Evolutionary conservation across 345 rosid species (phyloP).

Genomic region (Camelina neglecta): DNA sequence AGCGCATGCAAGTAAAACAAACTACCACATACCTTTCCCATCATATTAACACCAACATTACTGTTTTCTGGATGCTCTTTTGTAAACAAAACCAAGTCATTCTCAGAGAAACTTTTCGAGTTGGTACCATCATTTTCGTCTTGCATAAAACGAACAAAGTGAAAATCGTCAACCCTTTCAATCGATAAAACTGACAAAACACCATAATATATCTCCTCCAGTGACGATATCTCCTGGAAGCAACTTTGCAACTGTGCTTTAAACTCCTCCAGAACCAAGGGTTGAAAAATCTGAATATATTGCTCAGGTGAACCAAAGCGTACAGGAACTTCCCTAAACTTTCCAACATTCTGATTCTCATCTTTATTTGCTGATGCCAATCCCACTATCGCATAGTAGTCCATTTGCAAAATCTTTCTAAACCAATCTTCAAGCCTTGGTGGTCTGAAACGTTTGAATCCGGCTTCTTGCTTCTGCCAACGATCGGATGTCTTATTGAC

Average conservation of each 20-base stretch:
- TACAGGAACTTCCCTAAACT: slow-evolving; percentile 83
- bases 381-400: slow-evolving; percentile 81
- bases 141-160: slow-evolving; percentile 89
- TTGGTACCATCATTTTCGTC: slow-evolving; percentile 65
- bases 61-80: slow-evolving; percentile 68
- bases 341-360: slow-evolving; percentile 48
- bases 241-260: slow-evolving; percentile 90
- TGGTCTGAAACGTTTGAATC: slow-evolving; percentile 79
- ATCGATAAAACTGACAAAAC: slow-evolving; percentile 80
- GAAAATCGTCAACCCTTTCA: slow-evolving; percentile 96
- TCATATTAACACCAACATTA: slow-evolving; percentile 66
- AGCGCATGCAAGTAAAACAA: slow-evolving; percentile 18
- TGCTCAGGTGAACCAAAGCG: slow-evolving; percentile 84
- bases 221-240: slow-evolving; percentile 79
- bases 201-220: slow-evolving; percentile 81
- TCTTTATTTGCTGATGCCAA: slow-evolving; percentile 54
- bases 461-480: slow-evolving; percentile 57
- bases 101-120: slow-evolving; percentile 73
- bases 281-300: slow-evolving; percentile 81
- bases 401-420: slow-evolving; percentile 80
- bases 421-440: slow-evolving; percentile 96
- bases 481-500: slow-evolving; percentile 59
- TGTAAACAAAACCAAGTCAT: slow-evolving; percentile 89
- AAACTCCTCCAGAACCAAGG: slow-evolving; percentile 94
- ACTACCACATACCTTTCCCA: slow-evolving; percentile 78